Percentiles rank a stretch among this genome's conserved stretches.
phyloP scores from a whole-genome alignment of 2,329 filamentous ascomycete species.

The Microdochium bolleyi region DNA sequence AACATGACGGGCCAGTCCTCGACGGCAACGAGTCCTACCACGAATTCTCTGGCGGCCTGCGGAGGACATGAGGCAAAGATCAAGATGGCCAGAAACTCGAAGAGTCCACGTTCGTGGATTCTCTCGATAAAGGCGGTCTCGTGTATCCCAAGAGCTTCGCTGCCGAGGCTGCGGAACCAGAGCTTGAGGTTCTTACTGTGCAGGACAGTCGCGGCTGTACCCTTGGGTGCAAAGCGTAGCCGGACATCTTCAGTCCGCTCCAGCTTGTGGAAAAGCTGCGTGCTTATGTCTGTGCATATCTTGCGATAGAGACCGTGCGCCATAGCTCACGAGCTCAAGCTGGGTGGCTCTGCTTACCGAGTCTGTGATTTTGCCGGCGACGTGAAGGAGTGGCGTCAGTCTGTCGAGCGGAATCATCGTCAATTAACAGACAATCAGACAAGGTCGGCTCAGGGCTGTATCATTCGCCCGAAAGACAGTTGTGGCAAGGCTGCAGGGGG shows the following conservation, averaged over 20 bases:
- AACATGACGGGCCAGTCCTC: conserved; percentile 1
- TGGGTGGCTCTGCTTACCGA: too few relatives aligned
- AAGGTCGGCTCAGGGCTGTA: too few relatives aligned
- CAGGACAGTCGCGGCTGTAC: conserved; percentile 10
- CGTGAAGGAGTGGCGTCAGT: too few relatives aligned
- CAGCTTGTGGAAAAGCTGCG: conserved; percentile 6
- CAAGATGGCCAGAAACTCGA: conserved; percentile 20
- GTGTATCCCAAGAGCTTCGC: conserved; percentile 6
- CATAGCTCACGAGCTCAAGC: background rate
- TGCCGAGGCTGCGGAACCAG: conserved; percentile 9
- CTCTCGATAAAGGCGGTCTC: conserved; percentile 9
- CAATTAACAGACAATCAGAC: too few relatives aligned
- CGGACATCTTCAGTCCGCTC: conserved; percentile 9
- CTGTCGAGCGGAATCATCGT: too few relatives aligned
- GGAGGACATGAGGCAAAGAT: conserved; percentile 17
- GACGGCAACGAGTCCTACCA: conserved; percentile 9
- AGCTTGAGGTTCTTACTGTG: conserved; percentile 7
- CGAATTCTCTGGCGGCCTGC: conserved; percentile 11
- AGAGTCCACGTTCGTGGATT: conserved; percentile 15
- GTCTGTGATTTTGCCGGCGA: too few relatives aligned
- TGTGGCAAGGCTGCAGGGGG: too few relatives aligned
- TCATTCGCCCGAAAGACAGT: too few relatives aligned
- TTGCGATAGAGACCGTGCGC: background rate
- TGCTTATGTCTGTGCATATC: conserved; percentile 3
- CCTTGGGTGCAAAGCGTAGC: conserved; percentile 11